Conservation (phyloP, 2,329 filamentous ascomycete species). For the Penicillium sp. region DNA sequence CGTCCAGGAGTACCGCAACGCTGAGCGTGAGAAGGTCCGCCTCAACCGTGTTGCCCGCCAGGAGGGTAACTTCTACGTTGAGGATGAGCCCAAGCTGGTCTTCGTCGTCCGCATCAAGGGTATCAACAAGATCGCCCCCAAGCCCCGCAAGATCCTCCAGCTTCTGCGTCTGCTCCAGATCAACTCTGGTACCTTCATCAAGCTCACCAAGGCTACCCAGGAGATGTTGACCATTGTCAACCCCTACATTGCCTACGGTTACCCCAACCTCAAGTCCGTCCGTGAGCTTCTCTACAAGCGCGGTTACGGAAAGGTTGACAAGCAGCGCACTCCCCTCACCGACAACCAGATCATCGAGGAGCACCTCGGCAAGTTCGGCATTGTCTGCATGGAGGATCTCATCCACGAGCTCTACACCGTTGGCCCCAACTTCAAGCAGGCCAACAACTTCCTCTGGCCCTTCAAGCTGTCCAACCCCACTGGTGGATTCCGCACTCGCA, state of each 20-base stretch:
- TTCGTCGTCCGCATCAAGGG: conserved; percentile 99
- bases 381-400: conserved; percentile 98
- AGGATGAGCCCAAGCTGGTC: conserved; percentile 92
- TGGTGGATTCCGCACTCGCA: conserved; percentile 92
- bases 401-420: conserved; percentile 99
- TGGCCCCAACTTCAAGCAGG: conserved; percentile 99
- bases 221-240: conserved; percentile 99
- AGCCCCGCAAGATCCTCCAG: conserved; percentile 99
- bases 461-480: conserved; percentile 99
- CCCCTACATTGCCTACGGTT: conserved; percentile 98
- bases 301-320: conserved; percentile 98
- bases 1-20: conserved; percentile 98
- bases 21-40: conserved; percentile 97
- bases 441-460: conserved; percentile 98
- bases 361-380: conserved; percentile 95
- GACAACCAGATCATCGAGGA: conserved; percentile 98
- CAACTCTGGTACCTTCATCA: conserved; percentile 99
- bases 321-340: conserved; percentile 93
- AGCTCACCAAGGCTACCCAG: conserved; percentile 93
- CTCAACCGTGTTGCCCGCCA: conserved; percentile 86
- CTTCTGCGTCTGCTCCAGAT: conserved; percentile 99
- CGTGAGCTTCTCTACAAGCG: conserved; percentile 99
- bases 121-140: conserved; percentile 99
- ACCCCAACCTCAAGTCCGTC: conserved; percentile 98
- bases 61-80: conserved; percentile 90